A percentile compares a stretch with the other conserved stretches of the same genome.
phyloP scores from a whole-genome alignment of 371 early-diverging fungal genomes.

The Mucor velutinosus region DNA sequence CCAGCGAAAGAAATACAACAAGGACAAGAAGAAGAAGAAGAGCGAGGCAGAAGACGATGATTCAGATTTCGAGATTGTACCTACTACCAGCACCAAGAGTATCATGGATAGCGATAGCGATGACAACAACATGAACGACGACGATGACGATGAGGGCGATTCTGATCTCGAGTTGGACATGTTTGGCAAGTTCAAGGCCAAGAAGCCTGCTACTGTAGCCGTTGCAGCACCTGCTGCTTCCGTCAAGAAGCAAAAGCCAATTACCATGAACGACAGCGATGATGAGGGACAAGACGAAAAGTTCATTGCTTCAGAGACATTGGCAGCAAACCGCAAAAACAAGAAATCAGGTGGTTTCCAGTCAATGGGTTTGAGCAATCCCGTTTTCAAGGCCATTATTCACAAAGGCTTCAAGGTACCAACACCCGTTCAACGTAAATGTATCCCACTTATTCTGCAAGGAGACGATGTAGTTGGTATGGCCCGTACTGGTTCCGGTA shows the following conservation, averaged over 20 bases:
- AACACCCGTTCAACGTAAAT: constrained; percentile 98
- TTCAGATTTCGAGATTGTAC: constrained; percentile 42
- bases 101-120: constrained; percentile 1
- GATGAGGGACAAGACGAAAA: constrained; percentile 48
- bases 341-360: constrained; percentile 97
- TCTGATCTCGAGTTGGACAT: constrained; percentile 45
- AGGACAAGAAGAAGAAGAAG: constrained; percentile 27
- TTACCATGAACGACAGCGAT: constrained; percentile 32
- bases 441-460: constrained; percentile 90
- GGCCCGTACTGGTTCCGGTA: constrained; percentile 99
- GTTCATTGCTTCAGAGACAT: constrained; percentile 53
- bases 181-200: constrained; percentile 34
- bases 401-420: constrained; percentile 96
- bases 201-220: constrained; percentile 21
- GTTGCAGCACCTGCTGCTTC: constrained; percentile 17
- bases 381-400: constrained; percentile 83
- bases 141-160: constrained; percentile 21
- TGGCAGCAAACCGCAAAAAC: constrained; percentile 82
- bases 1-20: constrained; percentile 43
- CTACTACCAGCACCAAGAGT: background rate
- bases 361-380: constrained; percentile 88
- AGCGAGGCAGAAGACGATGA: constrained; percentile 24
- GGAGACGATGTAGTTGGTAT: constrained; percentile 96
- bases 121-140: background rate
- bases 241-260: constrained; percentile 18